Evolutionary conservation across 257 asterid genomes (phyloP).

Genomic region (Marsdenia floribunda): DNA sequence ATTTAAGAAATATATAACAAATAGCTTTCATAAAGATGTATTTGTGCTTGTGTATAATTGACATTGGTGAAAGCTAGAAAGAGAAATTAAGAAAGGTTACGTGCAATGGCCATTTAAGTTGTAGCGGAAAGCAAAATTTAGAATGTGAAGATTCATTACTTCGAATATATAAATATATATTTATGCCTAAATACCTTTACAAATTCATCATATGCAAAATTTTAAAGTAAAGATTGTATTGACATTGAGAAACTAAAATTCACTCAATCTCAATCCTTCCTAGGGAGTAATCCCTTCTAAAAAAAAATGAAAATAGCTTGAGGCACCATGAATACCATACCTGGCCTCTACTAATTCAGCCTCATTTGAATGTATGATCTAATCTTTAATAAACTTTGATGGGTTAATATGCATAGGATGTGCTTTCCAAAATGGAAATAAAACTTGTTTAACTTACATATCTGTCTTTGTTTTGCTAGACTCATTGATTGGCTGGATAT

Average conservation of each 20-base stretch:
- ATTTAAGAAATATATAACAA: neutral
- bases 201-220: neutral
- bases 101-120: neutral
- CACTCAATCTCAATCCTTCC: neutral
- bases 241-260: neutral
- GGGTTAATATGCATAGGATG: neutral
- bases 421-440: neutral
- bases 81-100: neutral
- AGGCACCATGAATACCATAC: neutral
- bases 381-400: neutral
- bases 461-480: neutral
- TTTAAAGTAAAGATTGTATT: neutral
- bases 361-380: neutral
- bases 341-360: neutral
- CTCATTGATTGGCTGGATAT: slow-evolving; percentile 5
- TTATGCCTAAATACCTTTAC: neutral
- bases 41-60: neutral
- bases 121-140: neutral
- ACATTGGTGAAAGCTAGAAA: neutral
- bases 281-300: neutral
- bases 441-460: neutral
- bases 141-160: neutral
- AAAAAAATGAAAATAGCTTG: neutral
- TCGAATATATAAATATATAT: neutral
- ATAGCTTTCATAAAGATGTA: too few species aligned